Evolutionary conservation across 768 basidiomycete genomes (phyloP).

Genomic region (Macrolepiota dolichaula): DNA sequence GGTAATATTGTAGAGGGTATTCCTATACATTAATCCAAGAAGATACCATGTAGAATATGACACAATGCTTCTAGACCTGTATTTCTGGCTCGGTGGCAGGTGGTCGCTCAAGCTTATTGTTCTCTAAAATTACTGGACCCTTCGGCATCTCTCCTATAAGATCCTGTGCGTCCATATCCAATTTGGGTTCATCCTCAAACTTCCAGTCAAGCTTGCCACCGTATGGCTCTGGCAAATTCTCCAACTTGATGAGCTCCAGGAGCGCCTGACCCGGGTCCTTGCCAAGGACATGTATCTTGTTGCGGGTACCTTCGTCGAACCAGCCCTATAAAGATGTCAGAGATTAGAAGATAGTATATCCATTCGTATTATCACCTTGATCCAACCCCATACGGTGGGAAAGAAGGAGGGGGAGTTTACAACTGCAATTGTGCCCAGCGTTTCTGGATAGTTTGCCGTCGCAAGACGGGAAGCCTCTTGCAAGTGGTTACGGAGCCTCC

Average conservation of each 20-base stretch:
- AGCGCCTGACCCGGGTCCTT: conserved; percentile 54
- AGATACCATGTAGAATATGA: conserved; percentile 6
- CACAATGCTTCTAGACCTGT: conserved; percentile 1
- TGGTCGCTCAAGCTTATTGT: conserved; percentile 31
- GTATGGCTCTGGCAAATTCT: conserved; percentile 62
- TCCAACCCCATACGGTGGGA: conserved; percentile 80
- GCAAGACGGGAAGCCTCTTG: conserved; percentile 73
- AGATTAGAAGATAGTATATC: neutral
- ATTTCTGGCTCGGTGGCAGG: conserved; percentile 16
- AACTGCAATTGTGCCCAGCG: conserved; percentile 60
- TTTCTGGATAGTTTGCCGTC: conserved; percentile 82
- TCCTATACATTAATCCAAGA: neutral
- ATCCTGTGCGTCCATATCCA: conserved; percentile 53
- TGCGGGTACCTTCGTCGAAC: conserved; percentile 78
- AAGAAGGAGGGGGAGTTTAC: conserved; percentile 85
- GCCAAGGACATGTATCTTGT: conserved; percentile 74
- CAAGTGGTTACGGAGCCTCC: conserved; percentile 67
- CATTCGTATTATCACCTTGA: conserved; percentile 49
- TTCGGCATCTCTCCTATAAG: conserved; percentile 50
- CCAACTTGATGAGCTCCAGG: conserved; percentile 38
- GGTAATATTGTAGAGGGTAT: conserved; percentile 7
- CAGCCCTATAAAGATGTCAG: conserved; percentile 41
- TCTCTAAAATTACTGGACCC: conserved; percentile 49
- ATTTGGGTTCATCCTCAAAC: conserved; percentile 61
- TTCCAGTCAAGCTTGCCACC: conserved; percentile 74